Conservation (phyloP, 2,329 filamentous ascomycete species). For the Aspergillus awamori region DNA sequence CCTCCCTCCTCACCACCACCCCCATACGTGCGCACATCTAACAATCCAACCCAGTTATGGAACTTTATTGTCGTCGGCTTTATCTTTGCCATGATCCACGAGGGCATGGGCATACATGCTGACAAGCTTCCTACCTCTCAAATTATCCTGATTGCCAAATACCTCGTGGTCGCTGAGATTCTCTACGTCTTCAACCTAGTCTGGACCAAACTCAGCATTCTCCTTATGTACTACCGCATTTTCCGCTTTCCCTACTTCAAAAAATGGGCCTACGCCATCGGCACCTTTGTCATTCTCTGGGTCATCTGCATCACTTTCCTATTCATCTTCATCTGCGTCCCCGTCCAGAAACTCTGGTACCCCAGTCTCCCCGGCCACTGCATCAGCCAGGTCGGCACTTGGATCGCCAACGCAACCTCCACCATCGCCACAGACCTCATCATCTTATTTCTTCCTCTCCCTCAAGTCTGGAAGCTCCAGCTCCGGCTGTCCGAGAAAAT, state of each 20-base stretch:
- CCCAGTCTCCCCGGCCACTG: slow-evolving; percentile 29
- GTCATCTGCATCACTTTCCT: slow-evolving; percentile 33
- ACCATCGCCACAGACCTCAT: slow-evolving; percentile 30
- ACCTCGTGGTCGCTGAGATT: slow-evolving; percentile 44
- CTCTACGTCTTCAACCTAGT: slow-evolving; percentile 42
- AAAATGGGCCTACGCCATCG: slow-evolving; percentile 31
- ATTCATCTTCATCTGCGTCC: slow-evolving; percentile 35
- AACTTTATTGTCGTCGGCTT: slow-evolving; percentile 48
- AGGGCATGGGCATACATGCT: slow-evolving; percentile 54
- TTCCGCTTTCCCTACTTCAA: slow-evolving; percentile 33
- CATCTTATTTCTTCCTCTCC: slow-evolving; percentile 30
- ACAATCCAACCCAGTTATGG: slow-evolving; percentile 22
- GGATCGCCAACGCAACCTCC: slow-evolving; percentile 30
- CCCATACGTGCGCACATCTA: neutral
- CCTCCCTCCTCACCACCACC: neutral
- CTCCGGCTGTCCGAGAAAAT: slow-evolving; percentile 26
- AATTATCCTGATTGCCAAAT: slow-evolving; percentile 37
- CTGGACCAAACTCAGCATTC: slow-evolving; percentile 33
- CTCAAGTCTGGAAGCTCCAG: slow-evolving; percentile 34
- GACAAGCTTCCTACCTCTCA: slow-evolving; percentile 38
- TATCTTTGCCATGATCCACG: slow-evolving; percentile 52
- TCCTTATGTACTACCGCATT: slow-evolving; percentile 35
- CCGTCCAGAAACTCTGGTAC: slow-evolving; percentile 34
- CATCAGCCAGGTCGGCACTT: slow-evolving; percentile 33
- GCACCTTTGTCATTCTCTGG: slow-evolving; percentile 29